Percentiles rank a stretch among this genome's conserved stretches.
Conservation (phyloP, 1,284 basidiomycete genomes). For the Cutaneotrichosporon spelunceum region DNA sequence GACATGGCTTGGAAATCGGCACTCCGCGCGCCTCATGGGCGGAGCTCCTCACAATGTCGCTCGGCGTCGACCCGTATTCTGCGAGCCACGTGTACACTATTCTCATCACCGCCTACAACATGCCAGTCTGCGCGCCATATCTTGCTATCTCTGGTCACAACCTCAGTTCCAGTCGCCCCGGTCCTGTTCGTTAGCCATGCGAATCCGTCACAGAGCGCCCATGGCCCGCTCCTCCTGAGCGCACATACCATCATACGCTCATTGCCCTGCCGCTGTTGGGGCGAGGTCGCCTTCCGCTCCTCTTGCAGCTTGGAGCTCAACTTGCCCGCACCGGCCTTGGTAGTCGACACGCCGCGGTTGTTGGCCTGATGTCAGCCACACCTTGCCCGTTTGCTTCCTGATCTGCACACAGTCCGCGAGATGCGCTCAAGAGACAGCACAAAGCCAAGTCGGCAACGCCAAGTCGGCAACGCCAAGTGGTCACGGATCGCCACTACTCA, state of each 20-base stretch:
- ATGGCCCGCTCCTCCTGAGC: background rate
- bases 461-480: background rate
- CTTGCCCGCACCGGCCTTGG: constrained; percentile 48
- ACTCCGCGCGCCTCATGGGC: background rate
- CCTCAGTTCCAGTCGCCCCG: constrained; percentile 24
- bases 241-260: constrained; percentile 48
- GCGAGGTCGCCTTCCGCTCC: constrained; percentile 20
- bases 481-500: constrained; percentile 29
- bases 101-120: constrained; percentile 3
- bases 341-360: constrained; percentile 42
- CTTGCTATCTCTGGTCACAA: background rate
- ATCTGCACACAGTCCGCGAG: background rate
- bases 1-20: background rate
- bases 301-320: constrained; percentile 44
- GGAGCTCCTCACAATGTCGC: background rate
- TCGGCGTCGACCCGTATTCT: background rate
- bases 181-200: constrained; percentile 19
- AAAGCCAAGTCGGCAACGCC: background rate
- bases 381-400: background rate
- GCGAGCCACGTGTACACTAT: background rate
- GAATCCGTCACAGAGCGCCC: background rate
- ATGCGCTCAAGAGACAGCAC: background rate
- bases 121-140: background rate
- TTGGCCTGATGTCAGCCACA: constrained; percentile 33
- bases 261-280: constrained; percentile 17